Base-by-base conservation (phyloP, 2,329 filamentous ascomycete species). In the Cladophialophora psammophila region DNA sequence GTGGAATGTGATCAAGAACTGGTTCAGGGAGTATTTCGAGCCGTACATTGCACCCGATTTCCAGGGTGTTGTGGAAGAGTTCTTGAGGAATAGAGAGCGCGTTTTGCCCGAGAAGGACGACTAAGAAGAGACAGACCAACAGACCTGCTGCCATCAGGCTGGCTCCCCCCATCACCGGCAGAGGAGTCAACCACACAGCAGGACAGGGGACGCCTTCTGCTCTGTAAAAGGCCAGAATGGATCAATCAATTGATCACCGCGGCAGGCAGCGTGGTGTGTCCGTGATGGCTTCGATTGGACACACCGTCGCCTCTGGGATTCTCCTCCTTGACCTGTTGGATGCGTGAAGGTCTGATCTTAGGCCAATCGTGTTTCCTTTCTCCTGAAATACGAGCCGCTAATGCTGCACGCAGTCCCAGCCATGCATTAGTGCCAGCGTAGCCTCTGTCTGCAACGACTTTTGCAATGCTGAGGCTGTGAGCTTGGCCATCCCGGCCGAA, bases 1-100 rank as follows among this genome's bases (percentile, higher is more conserved):
- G 56, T 60, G 60, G 65, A 26, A 36, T n/a, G 53, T 9, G 32
- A 13, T 58, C 42, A 48, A 58, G 53, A 15, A 52, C 38, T 58
- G 48, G 42, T 45, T 15, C 13, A 34, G 59, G 38, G 61, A 67
- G 32, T 65, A 57, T 57, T 53, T 67, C 10, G 34, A 60, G 35
- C 53, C 53, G 18, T 65, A 67, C 12, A 9, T 50, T 7, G 61
- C 61, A 12, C 10, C 18, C n/a, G 65, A 65, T 36, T 67, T 56
- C n/a, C 53, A 56, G 52, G 65, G 61, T 18, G 6, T 65, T 31
- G 65, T 67, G 15, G 55, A 60, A 15, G 61, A 64, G 56, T 67
- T 64, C 50, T 18, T 64, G 52, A 45, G 35, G 38, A 63, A 63
- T 26, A 52, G 20, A 34, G 42, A 60, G 58, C 15, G 7, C 3